A percentile compares a stretch with the other conserved stretches of the same genome.
These are phyloP conservation scores for Serendipita sp. DNA, from an alignment of 768 basidiomycete species.

Conservation along the genomic window DNA sequence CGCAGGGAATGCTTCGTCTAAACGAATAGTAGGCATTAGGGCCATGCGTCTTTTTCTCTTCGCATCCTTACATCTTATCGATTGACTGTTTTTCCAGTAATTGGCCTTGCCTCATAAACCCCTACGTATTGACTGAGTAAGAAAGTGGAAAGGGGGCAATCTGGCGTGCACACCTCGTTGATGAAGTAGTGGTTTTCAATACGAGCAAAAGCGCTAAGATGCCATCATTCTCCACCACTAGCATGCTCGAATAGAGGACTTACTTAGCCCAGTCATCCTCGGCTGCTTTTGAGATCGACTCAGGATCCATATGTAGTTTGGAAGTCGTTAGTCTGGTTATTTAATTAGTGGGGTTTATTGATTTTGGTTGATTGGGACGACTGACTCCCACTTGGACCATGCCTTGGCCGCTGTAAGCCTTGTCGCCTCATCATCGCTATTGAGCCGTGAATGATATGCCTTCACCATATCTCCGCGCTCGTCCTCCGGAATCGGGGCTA, in stretches of 20 bases:
- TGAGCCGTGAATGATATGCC: constrained; percentile 72
- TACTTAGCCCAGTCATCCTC: constrained; percentile 65
- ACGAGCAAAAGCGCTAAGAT: constrained; percentile 60
- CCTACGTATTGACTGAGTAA: constrained; percentile 24
- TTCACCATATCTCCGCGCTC: constrained; percentile 66
- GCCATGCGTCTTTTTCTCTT: not conserved
- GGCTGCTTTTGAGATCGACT: constrained; percentile 49
- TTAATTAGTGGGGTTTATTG: not conserved
- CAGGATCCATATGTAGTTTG: constrained; percentile 52
- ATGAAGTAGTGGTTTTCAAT: constrained; percentile 90
- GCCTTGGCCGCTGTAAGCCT: constrained; percentile 60
- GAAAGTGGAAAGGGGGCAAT: not conserved
- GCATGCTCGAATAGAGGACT: constrained; percentile 13
- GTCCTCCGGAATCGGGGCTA: constrained; percentile 62
- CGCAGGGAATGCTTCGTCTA: constrained; percentile 75
- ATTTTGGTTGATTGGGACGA: constrained; percentile 11
- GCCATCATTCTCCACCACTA: constrained; percentile 1
- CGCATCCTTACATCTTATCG: constrained; percentile 57
- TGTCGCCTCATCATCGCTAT: constrained; percentile 49
- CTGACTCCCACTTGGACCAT: constrained; percentile 86
- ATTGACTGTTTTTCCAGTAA: constrained; percentile 69
- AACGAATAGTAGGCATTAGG: not conserved
- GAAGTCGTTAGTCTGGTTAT: constrained; percentile 62
- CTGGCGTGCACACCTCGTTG: constrained; percentile 36
- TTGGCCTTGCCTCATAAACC: constrained; percentile 80